phyloP scores from a whole-genome alignment of 2,329 filamentous ascomycete genomes.

The Alternaria arbusti region DNA sequence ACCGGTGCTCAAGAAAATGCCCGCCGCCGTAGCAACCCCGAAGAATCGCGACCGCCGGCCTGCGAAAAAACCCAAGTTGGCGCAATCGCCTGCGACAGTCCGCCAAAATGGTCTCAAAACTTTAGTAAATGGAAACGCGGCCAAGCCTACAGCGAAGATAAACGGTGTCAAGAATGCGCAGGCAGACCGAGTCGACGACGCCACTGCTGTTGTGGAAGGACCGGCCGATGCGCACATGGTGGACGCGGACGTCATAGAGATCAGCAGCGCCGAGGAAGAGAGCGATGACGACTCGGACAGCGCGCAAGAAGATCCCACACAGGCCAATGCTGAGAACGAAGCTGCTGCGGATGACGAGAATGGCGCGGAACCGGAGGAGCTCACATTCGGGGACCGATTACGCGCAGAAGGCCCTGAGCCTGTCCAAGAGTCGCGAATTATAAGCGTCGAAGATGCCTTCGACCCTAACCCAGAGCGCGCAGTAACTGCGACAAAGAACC shows the following conservation, averaged over 20 bases:
- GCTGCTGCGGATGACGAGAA: conserved; percentile 40
- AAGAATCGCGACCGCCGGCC: conserved; percentile 40
- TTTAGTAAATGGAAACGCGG: conserved; percentile 35
- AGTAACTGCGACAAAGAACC: conserved; percentile 50
- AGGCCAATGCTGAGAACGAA: conserved; percentile 34
- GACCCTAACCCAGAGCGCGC: conserved; percentile 53
- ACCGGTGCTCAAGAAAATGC: conserved; percentile 28
- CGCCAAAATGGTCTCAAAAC: conserved; percentile 41
- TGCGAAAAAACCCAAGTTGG: conserved; percentile 47
- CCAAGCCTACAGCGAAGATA: conserved; percentile 56
- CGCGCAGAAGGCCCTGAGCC: conserved; percentile 62
- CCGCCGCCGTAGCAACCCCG: conserved; percentile 38
- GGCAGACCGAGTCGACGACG: conserved; percentile 64
- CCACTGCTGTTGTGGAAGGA: conserved; percentile 60
- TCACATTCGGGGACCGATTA: conserved; percentile 87
- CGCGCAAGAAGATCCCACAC: conserved; percentile 20
- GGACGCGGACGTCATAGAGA: conserved; percentile 52
- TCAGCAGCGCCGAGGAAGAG: conserved; percentile 56
- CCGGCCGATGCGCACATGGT: conserved; percentile 51
- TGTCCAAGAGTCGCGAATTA: conserved; percentile 53
- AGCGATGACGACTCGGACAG: conserved; percentile 44
- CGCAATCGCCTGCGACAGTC: conserved; percentile 31
- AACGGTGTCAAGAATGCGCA: conserved; percentile 60
- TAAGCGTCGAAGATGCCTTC: conserved; percentile 73
- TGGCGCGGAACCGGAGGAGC: conserved; percentile 57